These are phyloP conservation scores for Blastomyces silverae DNA, from an alignment of 2,329 filamentous ascomycete genomes.

Conservation along the genomic window DNA sequence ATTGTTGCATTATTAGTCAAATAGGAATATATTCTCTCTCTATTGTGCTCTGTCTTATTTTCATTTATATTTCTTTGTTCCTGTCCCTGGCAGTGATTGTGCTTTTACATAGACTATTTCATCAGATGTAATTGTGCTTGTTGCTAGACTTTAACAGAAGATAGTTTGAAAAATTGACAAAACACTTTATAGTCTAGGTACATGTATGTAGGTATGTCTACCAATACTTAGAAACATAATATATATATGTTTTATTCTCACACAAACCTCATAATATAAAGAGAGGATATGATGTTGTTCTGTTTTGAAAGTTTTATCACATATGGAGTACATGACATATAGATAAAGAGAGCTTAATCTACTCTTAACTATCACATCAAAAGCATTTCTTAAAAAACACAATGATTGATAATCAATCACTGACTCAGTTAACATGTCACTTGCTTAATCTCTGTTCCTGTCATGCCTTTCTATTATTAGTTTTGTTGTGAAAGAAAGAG, in stretches of 20 bases:
- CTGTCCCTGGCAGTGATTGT: neutral
- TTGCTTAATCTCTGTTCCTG: too few species aligned
- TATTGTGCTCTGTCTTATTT: neutral
- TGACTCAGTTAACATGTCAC: too few species aligned
- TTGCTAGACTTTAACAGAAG: neutral
- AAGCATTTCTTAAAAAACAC: too few species aligned
- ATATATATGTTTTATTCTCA: neutral
- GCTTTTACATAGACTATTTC: neutral
- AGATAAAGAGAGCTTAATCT: too few species aligned
- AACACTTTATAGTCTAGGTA: neutral
- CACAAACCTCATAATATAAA: neutral
- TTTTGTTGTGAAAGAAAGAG: neutral
- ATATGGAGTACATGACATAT: too few species aligned
- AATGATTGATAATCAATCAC: too few species aligned
- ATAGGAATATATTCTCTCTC: neutral
- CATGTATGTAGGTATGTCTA: neutral
- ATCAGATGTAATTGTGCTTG: neutral
- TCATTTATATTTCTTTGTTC: neutral
- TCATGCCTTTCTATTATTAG: neutral
- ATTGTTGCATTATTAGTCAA: slow-evolving; percentile 1
- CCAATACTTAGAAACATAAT: neutral
- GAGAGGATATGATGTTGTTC: too few species aligned
- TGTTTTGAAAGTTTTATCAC: too few species aligned
- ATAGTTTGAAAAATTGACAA: neutral
- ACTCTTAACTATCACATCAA: too few species aligned